Evolutionary conservation across 73 alveolate species (phyloP), one percentile per base, ranked within the genome.

Genomic region (Paramecium bursaria): DNA sequence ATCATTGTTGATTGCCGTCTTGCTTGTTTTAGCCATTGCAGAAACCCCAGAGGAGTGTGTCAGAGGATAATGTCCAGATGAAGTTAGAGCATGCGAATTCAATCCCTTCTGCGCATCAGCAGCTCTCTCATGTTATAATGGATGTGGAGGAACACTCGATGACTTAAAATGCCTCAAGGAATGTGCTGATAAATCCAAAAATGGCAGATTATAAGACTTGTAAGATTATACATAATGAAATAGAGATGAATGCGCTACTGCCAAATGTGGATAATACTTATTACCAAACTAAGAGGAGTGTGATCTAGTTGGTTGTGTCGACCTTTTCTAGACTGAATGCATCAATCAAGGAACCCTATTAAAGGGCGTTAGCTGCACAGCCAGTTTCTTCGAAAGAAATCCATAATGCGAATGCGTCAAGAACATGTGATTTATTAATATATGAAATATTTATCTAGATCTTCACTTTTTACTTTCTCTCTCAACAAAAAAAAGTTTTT

Each of bases 51-150:
- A 57, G 15, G 27, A 30, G 22, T 67, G 82, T 17, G 82, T 67
- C 4, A 67, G 82, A 67, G 82, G 22, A 15, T 39, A 67, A 33
- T 67, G 82, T 14, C 82, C 82, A 39, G 82, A 67, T 67, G 82
- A 67, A 67, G 82, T 67, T 1, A 47, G 42, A 19, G 55, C 53
- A 0, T 67, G 82, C 50, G 82, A 67, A 42, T 25, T 25, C 46
- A 67, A 67, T 19, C 60, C 82, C 17, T 67, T 67, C 48, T 67
- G 82, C 21, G 55, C 55, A 21, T 21, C 35, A 15, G 82, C 82
- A 11, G 82, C 82, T 6, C 33, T 57, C 1, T 39, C 33, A 17
- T 67, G 82, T 14, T 67, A 42, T 17, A 67, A 31, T 13, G 19
- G 33, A 31, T 67, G 82, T 35, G 15, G 50, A 3, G 30, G 50